Evolutionary conservation across 2,329 filamentous ascomycete species (phyloP).

Genomic region (Cercospora zeina): DNA sequence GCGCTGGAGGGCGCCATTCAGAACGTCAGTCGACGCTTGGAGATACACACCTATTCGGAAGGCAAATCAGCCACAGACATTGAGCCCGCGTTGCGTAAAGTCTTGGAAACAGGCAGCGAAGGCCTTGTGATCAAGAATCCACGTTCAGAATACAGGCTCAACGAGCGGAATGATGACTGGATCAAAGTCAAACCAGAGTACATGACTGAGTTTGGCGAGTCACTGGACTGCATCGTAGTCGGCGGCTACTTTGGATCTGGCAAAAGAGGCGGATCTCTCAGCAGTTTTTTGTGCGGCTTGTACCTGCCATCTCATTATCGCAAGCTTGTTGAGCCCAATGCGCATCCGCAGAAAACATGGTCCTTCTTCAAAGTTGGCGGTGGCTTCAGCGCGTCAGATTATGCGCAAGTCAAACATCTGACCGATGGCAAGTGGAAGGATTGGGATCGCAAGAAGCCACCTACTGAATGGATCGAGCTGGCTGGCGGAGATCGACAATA

Average conservation of each 20-base stretch:
- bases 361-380: constrained; percentile 99
- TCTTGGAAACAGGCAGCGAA: constrained; percentile 84
- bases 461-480: constrained; percentile 75
- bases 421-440: constrained; percentile 90
- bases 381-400: constrained; percentile 82
- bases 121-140: constrained; percentile 94
- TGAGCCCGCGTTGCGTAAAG: constrained; percentile 74
- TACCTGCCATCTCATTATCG: constrained; percentile 11
- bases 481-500: constrained; percentile 73
- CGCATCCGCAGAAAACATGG: constrained; percentile 71
- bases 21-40: constrained; percentile 71
- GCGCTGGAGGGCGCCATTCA: constrained; percentile 72
- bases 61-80: constrained; percentile 70
- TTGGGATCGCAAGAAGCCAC: constrained; percentile 77
- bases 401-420: constrained; percentile 74
- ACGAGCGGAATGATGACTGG: constrained; percentile 93
- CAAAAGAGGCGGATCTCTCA: constrained; percentile 74
- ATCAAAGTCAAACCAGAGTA: constrained; percentile 99
- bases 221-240: constrained; percentile 83
- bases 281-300: constrained; percentile 88
- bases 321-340: constrained; percentile 4
- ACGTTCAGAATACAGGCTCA: constrained; percentile 78
- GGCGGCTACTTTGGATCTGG: constrained; percentile 93
- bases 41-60: constrained; percentile 72
- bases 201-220: constrained; percentile 94